Conservation (phyloP, 2,329 filamentous ascomycete genomes). For the Ceratocystis alfenasii region DNA sequence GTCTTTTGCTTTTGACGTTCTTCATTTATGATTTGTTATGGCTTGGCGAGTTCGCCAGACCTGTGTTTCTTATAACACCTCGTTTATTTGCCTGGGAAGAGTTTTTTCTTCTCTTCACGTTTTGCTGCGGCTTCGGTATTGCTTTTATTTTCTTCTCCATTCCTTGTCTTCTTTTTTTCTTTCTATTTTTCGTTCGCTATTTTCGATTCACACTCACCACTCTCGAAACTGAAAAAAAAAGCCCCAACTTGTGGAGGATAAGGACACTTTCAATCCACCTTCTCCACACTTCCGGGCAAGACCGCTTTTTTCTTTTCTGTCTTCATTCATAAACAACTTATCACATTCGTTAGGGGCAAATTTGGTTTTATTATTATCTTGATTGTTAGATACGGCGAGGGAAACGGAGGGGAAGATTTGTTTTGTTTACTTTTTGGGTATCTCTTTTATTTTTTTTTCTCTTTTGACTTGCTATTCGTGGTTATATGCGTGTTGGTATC, state of each 20-base stretch:
- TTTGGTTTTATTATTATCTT: slow-evolving; percentile 11
- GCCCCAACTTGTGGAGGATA: neutral
- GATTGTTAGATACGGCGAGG: slow-evolving; percentile 2
- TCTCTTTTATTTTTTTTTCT: neutral
- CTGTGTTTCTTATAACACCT: slow-evolving; percentile 3
- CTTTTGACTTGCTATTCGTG: slow-evolving; percentile 5
- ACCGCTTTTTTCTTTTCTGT: slow-evolving; percentile 17
- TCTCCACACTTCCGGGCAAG: too few species aligned
- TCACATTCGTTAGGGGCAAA: neutral
- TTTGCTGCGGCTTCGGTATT: neutral
- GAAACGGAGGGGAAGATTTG: neutral
- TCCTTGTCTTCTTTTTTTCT: slow-evolving; percentile 5
- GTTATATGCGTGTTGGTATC: neutral
- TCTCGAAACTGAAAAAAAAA: slow-evolving; percentile 12
- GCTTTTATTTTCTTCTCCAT: slow-evolving; percentile 10
- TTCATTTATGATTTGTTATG: slow-evolving; percentile 17
- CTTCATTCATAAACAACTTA: slow-evolving; percentile 2
- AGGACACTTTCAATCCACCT: too few species aligned
- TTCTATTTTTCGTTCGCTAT: slow-evolving; percentile 1
- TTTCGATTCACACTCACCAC: neutral
- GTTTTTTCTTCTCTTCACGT: neutral
- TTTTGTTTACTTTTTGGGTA: neutral
- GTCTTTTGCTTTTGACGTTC: neutral
- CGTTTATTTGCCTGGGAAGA: slow-evolving; percentile 1
- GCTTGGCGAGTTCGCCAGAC: slow-evolving; percentile 13